phyloP scores from a whole-genome alignment of 2,329 filamentous ascomycete genomes.

The Neobulgaria alba region DNA sequence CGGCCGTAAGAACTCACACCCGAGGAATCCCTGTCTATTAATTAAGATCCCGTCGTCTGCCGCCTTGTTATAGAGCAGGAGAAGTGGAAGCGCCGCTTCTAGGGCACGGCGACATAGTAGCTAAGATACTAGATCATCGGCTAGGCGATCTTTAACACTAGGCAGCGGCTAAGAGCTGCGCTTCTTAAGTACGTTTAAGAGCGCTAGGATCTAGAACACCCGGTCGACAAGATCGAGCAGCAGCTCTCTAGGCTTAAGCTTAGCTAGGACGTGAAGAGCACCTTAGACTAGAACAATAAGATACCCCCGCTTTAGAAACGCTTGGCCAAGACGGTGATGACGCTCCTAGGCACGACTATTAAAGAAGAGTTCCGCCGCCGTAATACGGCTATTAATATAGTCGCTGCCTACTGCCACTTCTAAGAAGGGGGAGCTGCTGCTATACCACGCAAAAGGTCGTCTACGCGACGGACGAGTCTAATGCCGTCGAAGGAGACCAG shows the following conservation, averaged over 20 bases:
- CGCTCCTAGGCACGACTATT: conserved; percentile 17
- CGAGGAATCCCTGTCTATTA: too few species aligned
- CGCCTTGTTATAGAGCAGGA: conserved; percentile 10
- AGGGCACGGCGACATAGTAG: conserved; percentile 10
- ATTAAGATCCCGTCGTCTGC: conserved; percentile 10
- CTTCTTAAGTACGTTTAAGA: conserved; percentile 13
- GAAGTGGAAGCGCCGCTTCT: conserved; percentile 14
- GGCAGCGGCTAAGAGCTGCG: conserved; percentile 7
- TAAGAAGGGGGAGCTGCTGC: conserved; percentile 12
- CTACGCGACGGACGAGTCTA: conserved; percentile 8
- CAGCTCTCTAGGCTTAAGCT: conserved; percentile 11
- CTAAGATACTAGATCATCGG: conserved; percentile 9
- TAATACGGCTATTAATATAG: conserved; percentile 24
- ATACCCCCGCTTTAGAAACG: conserved; percentile 21
- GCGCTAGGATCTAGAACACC: conserved; percentile 13
- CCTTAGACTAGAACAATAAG: conserved; percentile 5
- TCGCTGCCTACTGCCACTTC: conserved; percentile 21
- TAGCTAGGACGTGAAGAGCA: conserved; percentile 7
- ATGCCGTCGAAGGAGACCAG: conserved; percentile 11
- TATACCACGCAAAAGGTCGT: conserved; percentile 9
- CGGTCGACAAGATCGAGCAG: conserved; percentile 15
- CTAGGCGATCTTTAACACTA: conserved; percentile 10
- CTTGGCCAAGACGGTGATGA: conserved; percentile 24
- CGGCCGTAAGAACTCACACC: too few species aligned
- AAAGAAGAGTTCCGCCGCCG: conserved; percentile 13